phyloP scores from a whole-genome alignment of 1,284 basidiomycete genomes.

The Wolfiporia cocos region DNA sequence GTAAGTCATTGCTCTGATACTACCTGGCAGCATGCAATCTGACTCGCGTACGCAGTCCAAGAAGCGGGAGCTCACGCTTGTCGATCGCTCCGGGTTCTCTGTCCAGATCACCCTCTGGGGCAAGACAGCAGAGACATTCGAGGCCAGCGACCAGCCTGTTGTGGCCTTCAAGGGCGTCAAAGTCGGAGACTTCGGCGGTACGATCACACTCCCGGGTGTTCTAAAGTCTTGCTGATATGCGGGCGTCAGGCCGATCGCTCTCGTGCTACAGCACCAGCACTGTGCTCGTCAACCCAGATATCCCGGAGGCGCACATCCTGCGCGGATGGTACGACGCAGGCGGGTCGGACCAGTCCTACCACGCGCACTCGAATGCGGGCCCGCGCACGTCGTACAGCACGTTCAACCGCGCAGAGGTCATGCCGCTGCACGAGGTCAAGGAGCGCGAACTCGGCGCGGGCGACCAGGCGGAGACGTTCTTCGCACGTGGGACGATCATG shows the following conservation, averaged over 20 bases:
- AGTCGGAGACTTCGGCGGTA: conserved; percentile 91
- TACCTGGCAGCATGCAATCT: no score
- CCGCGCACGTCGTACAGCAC: conserved; percentile 33
- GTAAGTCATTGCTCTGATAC: conserved; percentile 31
- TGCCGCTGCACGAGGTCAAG: conserved; percentile 80
- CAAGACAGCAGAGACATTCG: conserved; percentile 86
- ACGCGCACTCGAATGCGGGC: conserved; percentile 54
- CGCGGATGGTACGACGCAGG: conserved; percentile 89
- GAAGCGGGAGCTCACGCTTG: conserved; percentile 86
- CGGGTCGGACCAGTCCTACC: conserved; percentile 61
- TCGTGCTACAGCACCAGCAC: conserved; percentile 66
- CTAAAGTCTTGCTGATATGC: no score
- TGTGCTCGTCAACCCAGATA: conserved; percentile 86
- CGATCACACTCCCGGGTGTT: conserved; percentile 13
- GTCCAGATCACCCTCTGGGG: conserved; percentile 95
- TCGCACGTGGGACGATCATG: conserved; percentile 78
- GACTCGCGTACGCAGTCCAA: conserved; percentile 64
- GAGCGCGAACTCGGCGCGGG: conserved; percentile 71
- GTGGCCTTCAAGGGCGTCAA: conserved; percentile 95
- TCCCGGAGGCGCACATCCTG: conserved; percentile 78
- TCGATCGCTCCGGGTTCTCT: conserved; percentile 79
- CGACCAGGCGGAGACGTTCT: conserved; percentile 84
- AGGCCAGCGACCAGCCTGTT: conserved; percentile 54
- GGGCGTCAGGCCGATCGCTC: conserved; percentile 61
- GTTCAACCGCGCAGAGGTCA: conserved; percentile 69